phyloP scores from a whole-genome alignment of 2,329 filamentous ascomycete species.

The Zymoseptoria ardabiliae region DNA sequence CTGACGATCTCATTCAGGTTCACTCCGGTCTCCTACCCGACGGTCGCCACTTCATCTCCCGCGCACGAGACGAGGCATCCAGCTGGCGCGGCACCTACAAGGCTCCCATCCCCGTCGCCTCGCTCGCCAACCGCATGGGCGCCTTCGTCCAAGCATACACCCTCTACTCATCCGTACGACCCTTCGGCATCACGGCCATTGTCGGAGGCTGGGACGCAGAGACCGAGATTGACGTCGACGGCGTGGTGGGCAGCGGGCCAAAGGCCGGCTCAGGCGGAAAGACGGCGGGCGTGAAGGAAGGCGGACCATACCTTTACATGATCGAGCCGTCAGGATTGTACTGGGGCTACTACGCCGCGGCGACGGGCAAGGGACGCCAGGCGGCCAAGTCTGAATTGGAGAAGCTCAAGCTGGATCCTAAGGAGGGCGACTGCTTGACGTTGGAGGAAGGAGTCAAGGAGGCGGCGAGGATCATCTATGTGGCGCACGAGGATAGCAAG shows the following conservation, averaged over 20 bases:
- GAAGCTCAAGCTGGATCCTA: conserved; percentile 71
- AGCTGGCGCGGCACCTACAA: conserved; percentile 93
- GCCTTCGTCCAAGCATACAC: conserved; percentile 96
- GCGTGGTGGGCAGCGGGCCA: conserved; percentile 79
- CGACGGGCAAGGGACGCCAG: conserved; percentile 93
- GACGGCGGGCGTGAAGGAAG: conserved; percentile 64
- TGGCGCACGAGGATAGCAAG: conserved; percentile 97
- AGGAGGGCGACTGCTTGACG: conserved; percentile 62
- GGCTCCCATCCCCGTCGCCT: conserved; percentile 78
- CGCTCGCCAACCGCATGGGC: conserved; percentile 87
- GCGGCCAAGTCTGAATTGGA: conserved; percentile 96
- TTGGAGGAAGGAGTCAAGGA: conserved; percentile 88
- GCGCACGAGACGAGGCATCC: conserved; percentile 86
- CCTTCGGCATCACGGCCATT: conserved; percentile 94
- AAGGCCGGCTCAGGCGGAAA: conserved; percentile 76
- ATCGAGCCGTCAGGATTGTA: conserved; percentile 95
- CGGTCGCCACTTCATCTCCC: conserved; percentile 87
- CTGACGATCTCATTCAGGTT: conserved; percentile 49
- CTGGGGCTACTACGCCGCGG: conserved; percentile 98
- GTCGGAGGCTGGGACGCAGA: conserved; percentile 90
- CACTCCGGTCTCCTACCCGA: conserved; percentile 92
- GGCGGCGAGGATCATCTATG: conserved; percentile 92
- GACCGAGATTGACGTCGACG: conserved; percentile 76
- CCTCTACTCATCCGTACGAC: conserved; percentile 90
- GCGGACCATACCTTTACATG: conserved; percentile 95